Evolutionary conservation across 2,329 filamentous ascomycete species (phyloP), one percentile per base, ranked within the genome.

Genomic region (Colletotrichum cordylinicola): DNA sequence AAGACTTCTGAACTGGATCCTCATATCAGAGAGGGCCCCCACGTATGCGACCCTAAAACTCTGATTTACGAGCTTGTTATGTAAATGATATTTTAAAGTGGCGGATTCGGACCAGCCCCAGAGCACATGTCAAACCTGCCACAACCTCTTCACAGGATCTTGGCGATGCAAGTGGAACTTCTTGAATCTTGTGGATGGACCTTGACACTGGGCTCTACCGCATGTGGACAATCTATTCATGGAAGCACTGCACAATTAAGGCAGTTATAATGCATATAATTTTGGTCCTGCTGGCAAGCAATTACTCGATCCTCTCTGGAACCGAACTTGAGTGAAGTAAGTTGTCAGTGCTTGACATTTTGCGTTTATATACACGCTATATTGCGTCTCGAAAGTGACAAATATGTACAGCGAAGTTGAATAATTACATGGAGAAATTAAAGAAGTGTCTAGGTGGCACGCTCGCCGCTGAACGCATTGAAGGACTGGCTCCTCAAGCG

Each of bases 11-110:
- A 61, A 74, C 29, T 35, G 48, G 72, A 35, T 43, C 52, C 9
- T 71, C 61, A 74, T 74, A 21, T 66, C 67, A 48, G 72, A 74
- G 21, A 15, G 8, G n/a, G n/a, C 27, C 72, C 67, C 60, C 43
- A 9, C 35, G 18, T 29, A 33, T 71, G 52, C 67, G 60, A 39
- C 52, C 35, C 37, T 35, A 68, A 64, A 39, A 58, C 37, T 74
- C 37, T 73, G 24, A 39, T 48, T 43, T 74, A 65, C 71, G 43
- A 65, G 43, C 37, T 67, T 60, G 8, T 58, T 60, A 68, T 39
- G 65, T 64, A 73, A 58, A 43, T 31, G 18, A 3, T 27, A 21
- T 29, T 21, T 56, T 35, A 43, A n/a, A 6, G 4, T 29, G 29
- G 68, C 33, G 37, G 33, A 12, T 7, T 67, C 61, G 61, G 61